Base-by-base conservation (phyloP, 1,139 yeast species). In the Pichia sp. region DNA sequence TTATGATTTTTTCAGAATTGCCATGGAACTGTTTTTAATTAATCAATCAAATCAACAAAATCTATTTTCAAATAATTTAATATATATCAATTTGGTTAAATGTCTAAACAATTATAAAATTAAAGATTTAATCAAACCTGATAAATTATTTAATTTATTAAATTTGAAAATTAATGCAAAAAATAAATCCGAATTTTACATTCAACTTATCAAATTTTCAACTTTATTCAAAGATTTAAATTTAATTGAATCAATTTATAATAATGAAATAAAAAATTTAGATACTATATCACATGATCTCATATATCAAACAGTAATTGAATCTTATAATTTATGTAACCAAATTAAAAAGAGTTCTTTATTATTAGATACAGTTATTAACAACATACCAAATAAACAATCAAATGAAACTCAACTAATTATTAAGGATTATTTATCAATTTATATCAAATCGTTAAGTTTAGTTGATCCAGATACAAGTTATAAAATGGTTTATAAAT, bases 1-100 rank as follows among this genome's bases (percentile, higher is more conserved):
- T 52, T 58, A 62, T 39, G 89, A 84, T 62, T 84, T 82, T 64
- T 76, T 78, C 57, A 79, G 81, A 63, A 78, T 85, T 53, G 85
- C 86, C 0, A 65, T 80, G 51, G 87, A 83, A 59, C 73, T 85
- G 55, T 76, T 83, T 56, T 65, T 81, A 34, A 78, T 86, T 19
- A 67, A 72, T 42, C 64, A 63, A 48, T 48, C 57, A 44, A 65
- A 65, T 51, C 55, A 65, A 33, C 67, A 71, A 44, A 63, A 73
- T 48, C 19, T 11, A 10, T 73, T 59, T 46, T 27, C 49, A 19
- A 54, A 58, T 44, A 51, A 56, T 14, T 25, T 49, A 2, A 51
- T 58, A 10, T 65, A 65, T 45, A 36, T 54, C 9, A 49, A 61
- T 28, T 42, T 67, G 18, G 28, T 67, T 5, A 49, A 52, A 25